A percentile compares a stretch with the other conserved stretches of the same genome.
Conservation (phyloP, 257 asterid species). For the Capsicum baccatum region DNA sequence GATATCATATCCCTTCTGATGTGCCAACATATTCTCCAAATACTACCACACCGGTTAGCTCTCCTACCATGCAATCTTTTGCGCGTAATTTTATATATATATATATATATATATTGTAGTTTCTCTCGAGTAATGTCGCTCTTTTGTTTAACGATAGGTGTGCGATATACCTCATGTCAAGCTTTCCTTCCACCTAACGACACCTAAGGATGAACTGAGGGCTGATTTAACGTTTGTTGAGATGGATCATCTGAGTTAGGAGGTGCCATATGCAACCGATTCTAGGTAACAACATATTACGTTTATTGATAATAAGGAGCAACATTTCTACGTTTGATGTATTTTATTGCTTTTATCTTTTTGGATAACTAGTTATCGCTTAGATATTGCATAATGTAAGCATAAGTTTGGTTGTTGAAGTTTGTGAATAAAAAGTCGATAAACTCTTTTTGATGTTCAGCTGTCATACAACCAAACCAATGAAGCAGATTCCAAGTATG, state of each 20-base stretch:
- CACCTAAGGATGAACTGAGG: background rate
- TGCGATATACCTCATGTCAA: background rate
- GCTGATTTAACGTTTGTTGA: slow-evolving; percentile 8
- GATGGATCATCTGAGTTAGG: background rate
- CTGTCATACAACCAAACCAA: background rate
- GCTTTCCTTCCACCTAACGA: background rate
- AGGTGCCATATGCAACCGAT: slow-evolving; percentile 23
- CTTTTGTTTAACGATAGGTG: background rate
- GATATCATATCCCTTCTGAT: too few species aligned
- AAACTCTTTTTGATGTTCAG: background rate
- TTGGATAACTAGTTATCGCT: background rate
- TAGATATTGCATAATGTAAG: background rate
- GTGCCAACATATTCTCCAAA: too few species aligned
- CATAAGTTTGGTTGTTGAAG: background rate
- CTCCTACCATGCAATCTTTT: too few species aligned
- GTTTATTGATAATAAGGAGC: background rate
- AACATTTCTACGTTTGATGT: background rate
- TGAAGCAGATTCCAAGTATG: background rate
- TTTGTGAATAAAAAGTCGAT: background rate
- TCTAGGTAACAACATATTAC: slow-evolving; percentile 20
- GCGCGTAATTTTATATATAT: too few species aligned
- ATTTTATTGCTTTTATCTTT: background rate
- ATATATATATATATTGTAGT: too few species aligned
- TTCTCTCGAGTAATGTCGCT: background rate
- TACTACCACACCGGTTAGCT: too few species aligned